Conservation (phyloP, 805 yeast genomes). For the Spathaspora gorwiae region DNA sequence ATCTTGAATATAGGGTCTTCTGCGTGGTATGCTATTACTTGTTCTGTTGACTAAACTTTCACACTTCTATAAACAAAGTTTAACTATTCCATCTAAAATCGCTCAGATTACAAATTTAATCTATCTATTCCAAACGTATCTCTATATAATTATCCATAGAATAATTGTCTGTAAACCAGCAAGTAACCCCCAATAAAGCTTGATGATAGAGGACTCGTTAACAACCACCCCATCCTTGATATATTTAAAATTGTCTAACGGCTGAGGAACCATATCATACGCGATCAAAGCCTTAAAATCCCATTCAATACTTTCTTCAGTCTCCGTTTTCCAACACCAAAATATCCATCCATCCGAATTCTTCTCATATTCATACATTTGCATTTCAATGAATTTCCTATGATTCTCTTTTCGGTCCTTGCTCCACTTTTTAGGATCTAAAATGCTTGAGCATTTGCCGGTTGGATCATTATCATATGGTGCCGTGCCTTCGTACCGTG, state of each 20-base stretch:
- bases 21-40: too few relatives aligned
- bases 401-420: conserved; percentile 37
- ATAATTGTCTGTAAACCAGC: not conserved
- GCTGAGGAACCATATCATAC: conserved; percentile 56
- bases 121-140: too few relatives aligned
- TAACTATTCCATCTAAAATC: too few relatives aligned
- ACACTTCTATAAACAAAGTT: too few relatives aligned
- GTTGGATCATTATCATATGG: conserved; percentile 23
- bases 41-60: too few relatives aligned
- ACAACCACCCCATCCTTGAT: conserved; percentile 30
- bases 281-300: conserved; percentile 50
- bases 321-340: conserved; percentile 70
- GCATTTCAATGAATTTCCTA: conserved; percentile 57
- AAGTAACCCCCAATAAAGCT: not conserved
- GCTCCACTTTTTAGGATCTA: conserved; percentile 40
- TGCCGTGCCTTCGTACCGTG: conserved; percentile 50
- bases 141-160: not conserved
- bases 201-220: not conserved
- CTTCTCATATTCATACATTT: conserved; percentile 47
- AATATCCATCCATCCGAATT: conserved; percentile 57
- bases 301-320: conserved; percentile 53
- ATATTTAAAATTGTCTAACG: conserved; percentile 39
- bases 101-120: too few relatives aligned
- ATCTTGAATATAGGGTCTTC: too few relatives aligned
- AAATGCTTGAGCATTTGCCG: conserved; percentile 42